Evolutionary conservation across 805 yeast genomes (phyloP), one percentile per base, ranked within the genome.

Genomic region (Schwanniomyces sp.): DNA sequence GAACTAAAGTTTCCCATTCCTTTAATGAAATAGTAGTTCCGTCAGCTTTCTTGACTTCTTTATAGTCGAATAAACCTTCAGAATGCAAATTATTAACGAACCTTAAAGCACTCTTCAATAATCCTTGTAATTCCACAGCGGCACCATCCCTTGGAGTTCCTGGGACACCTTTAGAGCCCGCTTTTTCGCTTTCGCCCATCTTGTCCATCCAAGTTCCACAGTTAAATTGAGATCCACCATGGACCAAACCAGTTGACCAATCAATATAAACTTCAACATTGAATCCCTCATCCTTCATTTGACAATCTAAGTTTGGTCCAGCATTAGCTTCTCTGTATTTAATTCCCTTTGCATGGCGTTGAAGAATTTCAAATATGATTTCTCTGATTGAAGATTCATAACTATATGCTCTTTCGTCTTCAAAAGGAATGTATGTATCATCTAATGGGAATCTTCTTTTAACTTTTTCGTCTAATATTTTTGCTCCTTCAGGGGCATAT

Each of bases 181-280:
- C 97, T 47, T 69, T 75, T 30, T 67, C 82, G 59, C 96, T 88
- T 70, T 94, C 98, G 24, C 99, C 99, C 98, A 92, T 92, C 70
- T 92, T 92, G 69, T 92, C 99, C 97, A 91, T 92, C 99, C 99
- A 92, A 0, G 99, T 94, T 18, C 99, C 99, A 72, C 99, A 92
- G 63, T 92, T 92, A 64, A 70, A 81, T 65, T 88, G 96, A 42
- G 88, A 88, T 1, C 99, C 98, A 40, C 98, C 99, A 64, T 82
- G 86, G 4, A 91, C 72, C 27, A 94, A 70, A 1, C 99, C 99
- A 10, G 88, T 91, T 0, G 72, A 59, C 97, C 97, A 92, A 63
- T 92, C 97, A 40, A 91, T 90, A 48, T 69, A 58, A 1, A 91
- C 79, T 52, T 81, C 79, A 40, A 92, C 91, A 63, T 92, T 86